Conservation (phyloP, 176 grass and related monocot genomes). For the Musa itinerans region DNA sequence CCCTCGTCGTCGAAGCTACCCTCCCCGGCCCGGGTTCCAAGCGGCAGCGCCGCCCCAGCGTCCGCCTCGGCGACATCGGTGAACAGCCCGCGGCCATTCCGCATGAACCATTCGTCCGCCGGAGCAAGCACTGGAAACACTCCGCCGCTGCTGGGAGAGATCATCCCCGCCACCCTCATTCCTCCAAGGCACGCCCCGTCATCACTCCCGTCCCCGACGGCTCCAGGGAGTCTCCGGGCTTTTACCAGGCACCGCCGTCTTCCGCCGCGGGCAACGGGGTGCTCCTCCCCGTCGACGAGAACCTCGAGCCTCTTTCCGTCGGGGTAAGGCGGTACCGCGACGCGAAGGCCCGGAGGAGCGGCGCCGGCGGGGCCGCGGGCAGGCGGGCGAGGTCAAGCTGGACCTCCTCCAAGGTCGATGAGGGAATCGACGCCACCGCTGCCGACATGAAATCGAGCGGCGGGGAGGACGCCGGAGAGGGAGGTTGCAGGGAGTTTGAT, state of each 20-base stretch:
- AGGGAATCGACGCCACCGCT: neutral
- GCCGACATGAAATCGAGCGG: slow-evolving; percentile 7
- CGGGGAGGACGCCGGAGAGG: slow-evolving; percentile 1
- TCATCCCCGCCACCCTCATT: slow-evolving; percentile 14
- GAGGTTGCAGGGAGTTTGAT: slow-evolving; percentile 21
- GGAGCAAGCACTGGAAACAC: slow-evolving; percentile 18
- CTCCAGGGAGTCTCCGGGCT: neutral
- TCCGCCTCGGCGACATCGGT: slow-evolving; percentile 35
- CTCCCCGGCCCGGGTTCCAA: slow-evolving; percentile 13
- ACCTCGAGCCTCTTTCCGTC: neutral
- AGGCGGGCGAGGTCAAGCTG: slow-evolving; percentile 12
- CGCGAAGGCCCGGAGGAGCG: neutral
- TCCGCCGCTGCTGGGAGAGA: neutral
- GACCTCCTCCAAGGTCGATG: neutral
- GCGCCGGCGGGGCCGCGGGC: neutral
- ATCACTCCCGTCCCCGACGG: slow-evolving; percentile 15
- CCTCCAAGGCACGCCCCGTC: slow-evolving; percentile 8
- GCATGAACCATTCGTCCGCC: slow-evolving; percentile 24
- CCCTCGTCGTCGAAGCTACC: neutral
- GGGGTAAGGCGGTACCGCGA: neutral
- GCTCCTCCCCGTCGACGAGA: slow-evolving; percentile 5
- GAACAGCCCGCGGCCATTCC: slow-evolving; percentile 25
- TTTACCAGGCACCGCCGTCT: slow-evolving; percentile 18
- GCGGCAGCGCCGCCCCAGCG: slow-evolving; percentile 49
- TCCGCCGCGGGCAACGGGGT: slow-evolving; percentile 23